Percentiles rank a stretch among this genome's conserved stretches.
Conservation (phyloP, 2,329 filamentous ascomycete species). For the Aspergillus cejpii region DNA sequence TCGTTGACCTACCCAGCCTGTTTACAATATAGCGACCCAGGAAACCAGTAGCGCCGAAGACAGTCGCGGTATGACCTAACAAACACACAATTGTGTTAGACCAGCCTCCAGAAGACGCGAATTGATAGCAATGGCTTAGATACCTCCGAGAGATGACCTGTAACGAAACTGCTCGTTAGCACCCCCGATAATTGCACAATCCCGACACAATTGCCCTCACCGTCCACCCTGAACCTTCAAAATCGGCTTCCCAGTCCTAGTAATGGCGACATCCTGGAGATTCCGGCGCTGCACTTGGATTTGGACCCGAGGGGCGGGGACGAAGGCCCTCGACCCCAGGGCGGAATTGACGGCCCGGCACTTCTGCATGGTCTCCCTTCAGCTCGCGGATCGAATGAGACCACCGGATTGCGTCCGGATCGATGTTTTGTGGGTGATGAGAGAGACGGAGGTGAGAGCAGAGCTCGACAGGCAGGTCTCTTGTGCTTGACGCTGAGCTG, state of each 20-base stretch:
- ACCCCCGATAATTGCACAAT: constrained; percentile 11
- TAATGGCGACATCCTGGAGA: constrained; percentile 81
- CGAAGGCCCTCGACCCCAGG: constrained; percentile 35
- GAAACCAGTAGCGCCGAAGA: constrained; percentile 95
- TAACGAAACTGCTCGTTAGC: constrained; percentile 19
- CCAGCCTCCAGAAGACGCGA: constrained; percentile 14
- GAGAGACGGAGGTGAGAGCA: constrained; percentile 22
- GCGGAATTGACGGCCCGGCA: constrained; percentile 40
- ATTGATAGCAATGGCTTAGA: constrained; percentile 17
- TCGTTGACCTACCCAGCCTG: constrained; percentile 60
- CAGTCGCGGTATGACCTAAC: constrained; percentile 86
- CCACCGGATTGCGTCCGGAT: constrained; percentile 21
- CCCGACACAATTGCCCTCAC: constrained; percentile 46
- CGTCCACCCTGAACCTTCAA: constrained; percentile 82
- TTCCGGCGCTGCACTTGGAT: constrained; percentile 43
- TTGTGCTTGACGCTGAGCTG: constrained; percentile 17
- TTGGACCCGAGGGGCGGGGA: constrained; percentile 34
- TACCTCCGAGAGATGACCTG: constrained; percentile 84
- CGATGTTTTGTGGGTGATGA: constrained; percentile 16
- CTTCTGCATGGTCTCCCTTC: constrained; percentile 42
- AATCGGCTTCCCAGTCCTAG: constrained; percentile 92
- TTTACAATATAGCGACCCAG: constrained; percentile 97
- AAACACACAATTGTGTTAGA: constrained; percentile 23
- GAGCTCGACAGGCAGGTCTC: constrained; percentile 25
- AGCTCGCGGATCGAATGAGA: constrained; percentile 22